Evolutionary conservation across 2,329 filamentous ascomycete species (phyloP), one percentile per base, ranked within the genome.

Genomic region (Pseudogymnoascus sp.): DNA sequence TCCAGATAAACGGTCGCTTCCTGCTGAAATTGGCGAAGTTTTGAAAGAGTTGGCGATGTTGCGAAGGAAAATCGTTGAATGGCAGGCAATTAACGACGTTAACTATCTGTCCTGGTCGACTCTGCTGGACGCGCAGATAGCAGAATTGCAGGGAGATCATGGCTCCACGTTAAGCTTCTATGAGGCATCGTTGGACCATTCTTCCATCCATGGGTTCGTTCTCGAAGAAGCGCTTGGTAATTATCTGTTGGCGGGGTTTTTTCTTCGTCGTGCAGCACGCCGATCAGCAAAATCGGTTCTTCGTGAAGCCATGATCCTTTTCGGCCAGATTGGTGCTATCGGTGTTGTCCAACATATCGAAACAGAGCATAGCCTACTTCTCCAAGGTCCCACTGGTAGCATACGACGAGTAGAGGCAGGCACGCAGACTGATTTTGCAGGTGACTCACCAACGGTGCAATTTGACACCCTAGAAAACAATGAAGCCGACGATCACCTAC

Each of bases 191-290:
- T 73, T 91, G 61, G 87, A 92, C 66, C 88, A 91, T 67, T 82
- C 85, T 10, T 78, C 87, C 18, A 78, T 87, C 60, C 79, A 89
- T 65, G 78, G 79, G 41, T 86, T 88, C 63, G 68, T 80, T 2
- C 80, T 90, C 57, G 88, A 92, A 62, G 86, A 91, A 70, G 88
- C 85, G 0, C 76, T 90, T 1, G 82, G 83, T 13, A 86, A 88
- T 67, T 88, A 89, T 68, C 75, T 91, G 28, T 86, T 91, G 74
- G 87, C 84, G 1, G 86, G 86, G 8, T 85, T 84, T 68, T 82
- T 90, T 63, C 76, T 89, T 59, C 78, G 88, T 12, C 78, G 80
- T 63, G 80, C 81, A 10, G 84, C 86, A 3, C 78, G 82, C 37
- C 76, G 89, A 62, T 85, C 86, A 34, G 89, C 88, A 23, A 80